Evolutionary conservation across 2,329 filamentous ascomycete species (phyloP).

Genomic region (Exophiala sideris): DNA sequence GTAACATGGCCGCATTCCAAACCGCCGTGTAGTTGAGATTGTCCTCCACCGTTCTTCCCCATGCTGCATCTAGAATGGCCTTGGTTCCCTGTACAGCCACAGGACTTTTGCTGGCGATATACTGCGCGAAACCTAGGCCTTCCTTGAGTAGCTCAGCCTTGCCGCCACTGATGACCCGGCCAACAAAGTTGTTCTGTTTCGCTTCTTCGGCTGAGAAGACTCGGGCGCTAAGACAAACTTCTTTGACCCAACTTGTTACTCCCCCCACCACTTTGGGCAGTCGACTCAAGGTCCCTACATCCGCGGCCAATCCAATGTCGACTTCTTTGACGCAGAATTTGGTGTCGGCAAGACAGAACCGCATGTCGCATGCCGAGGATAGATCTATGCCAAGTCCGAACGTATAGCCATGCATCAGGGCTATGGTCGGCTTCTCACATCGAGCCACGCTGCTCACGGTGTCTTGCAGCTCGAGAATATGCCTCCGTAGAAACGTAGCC

Average conservation of each 20-base stretch:
- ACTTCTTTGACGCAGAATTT: slow-evolving; percentile 48
- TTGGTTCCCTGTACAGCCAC: slow-evolving; percentile 86
- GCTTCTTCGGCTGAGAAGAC: slow-evolving; percentile 46
- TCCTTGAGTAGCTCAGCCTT: slow-evolving; percentile 63
- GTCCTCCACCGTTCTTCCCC: slow-evolving; percentile 74
- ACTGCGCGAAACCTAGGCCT: slow-evolving; percentile 60
- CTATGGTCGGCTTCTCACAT: slow-evolving; percentile 90
- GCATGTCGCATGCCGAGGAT: slow-evolving; percentile 41
- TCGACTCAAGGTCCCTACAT: slow-evolving; percentile 46
- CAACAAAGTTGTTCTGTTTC: slow-evolving; percentile 43
- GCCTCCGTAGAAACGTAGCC: slow-evolving; percentile 60
- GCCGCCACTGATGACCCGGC: slow-evolving; percentile 34
- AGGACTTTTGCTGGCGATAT: slow-evolving; percentile 77
- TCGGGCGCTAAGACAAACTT: slow-evolving; percentile 44
- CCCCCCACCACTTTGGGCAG: slow-evolving; percentile 47
- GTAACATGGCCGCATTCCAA: slow-evolving; percentile 82
- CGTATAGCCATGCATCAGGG: slow-evolving; percentile 72
- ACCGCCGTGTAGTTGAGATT: slow-evolving; percentile 80
- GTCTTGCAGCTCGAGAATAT: slow-evolving; percentile 76
- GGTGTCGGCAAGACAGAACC: slow-evolving; percentile 37
- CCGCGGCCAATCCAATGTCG: slow-evolving; percentile 49
- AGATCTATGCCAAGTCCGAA: slow-evolving; percentile 74
- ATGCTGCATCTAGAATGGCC: slow-evolving; percentile 75
- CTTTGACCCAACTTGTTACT: slow-evolving; percentile 46
- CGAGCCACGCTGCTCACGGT: slow-evolving; percentile 73